Percentiles rank a stretch among this genome's conserved stretches.
These are phyloP conservation scores for Neostapfia colusana DNA, from an alignment of 176 grass and related monocot genomes.

Conservation along the genomic window DNA sequence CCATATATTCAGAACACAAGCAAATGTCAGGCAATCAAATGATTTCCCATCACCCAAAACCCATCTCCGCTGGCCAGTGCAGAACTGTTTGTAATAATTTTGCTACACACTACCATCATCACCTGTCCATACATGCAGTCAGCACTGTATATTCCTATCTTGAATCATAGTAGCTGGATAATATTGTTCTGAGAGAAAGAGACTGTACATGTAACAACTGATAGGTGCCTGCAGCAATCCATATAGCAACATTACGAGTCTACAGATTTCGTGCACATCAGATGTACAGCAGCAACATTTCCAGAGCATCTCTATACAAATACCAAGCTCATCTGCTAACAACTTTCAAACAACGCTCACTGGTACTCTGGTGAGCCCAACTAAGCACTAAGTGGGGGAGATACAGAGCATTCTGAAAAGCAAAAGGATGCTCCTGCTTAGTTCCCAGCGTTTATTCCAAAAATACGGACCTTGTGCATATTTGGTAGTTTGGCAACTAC, in stretches of 20 bases:
- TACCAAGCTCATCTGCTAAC: constrained; percentile 33
- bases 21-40: neutral
- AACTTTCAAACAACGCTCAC: constrained; percentile 23
- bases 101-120: constrained; percentile 15
- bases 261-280: constrained; percentile 44
- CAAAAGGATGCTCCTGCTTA: constrained; percentile 25
- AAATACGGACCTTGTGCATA: constrained; percentile 75
- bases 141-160: constrained; percentile 17
- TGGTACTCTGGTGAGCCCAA: constrained; percentile 4
- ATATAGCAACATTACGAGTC: constrained; percentile 44
- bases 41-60: neutral
- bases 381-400: constrained; percentile 5
- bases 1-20: too few relatives aligned
- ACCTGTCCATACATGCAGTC: neutral
- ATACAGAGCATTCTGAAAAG: constrained; percentile 34
- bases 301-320: constrained; percentile 41
- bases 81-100: constrained; percentile 40
- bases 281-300: constrained; percentile 34
- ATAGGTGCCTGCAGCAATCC: constrained; percentile 30
- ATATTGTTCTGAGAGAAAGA: constrained; percentile 25
- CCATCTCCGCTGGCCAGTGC: neutral
- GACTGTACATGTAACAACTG: constrained; percentile 32
- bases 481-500: constrained; percentile 74
- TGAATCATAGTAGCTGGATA: neutral
- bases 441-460: constrained; percentile 67